phyloP scores from a whole-genome alignment of 2,329 filamentous ascomycete genomes.

The Pseudophaeomoniella oleicola region DNA sequence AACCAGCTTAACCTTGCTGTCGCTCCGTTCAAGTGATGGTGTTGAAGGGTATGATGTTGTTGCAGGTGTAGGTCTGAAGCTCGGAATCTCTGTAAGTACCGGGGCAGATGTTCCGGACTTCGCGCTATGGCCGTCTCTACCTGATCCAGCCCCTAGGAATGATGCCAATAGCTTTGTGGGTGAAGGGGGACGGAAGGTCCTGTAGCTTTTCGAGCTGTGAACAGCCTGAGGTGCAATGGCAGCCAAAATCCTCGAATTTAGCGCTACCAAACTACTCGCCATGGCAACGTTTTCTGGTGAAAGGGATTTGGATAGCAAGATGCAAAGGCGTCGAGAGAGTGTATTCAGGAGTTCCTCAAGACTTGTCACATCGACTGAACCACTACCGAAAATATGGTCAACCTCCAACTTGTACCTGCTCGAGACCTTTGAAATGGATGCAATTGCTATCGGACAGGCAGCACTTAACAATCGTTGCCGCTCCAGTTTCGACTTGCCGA shows the following conservation, averaged over 20 bases:
- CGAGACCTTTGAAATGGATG: slow-evolving; percentile 47
- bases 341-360: slow-evolving; percentile 30
- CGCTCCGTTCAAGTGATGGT: slow-evolving; percentile 21
- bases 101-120: slow-evolving; percentile 21
- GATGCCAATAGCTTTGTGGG: slow-evolving; percentile 83
- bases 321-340: background rate
- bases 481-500: slow-evolving; percentile 6
- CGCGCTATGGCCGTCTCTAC: slow-evolving; percentile 18
- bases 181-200: slow-evolving; percentile 62
- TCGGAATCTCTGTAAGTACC: slow-evolving; percentile 27
- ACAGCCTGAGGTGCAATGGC: background rate
- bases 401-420: slow-evolving; percentile 47
- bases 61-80: slow-evolving; percentile 21
- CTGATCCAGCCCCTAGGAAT: slow-evolving; percentile 49
- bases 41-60: slow-evolving; percentile 19
- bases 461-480: background rate
- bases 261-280: background rate
- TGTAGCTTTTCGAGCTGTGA: background rate
- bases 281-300: background rate
- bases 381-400: slow-evolving; percentile 52
- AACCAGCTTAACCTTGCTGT: background rate
- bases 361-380: slow-evolving; percentile 60
- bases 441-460: background rate
- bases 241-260: background rate
- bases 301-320: background rate